A percentile compares a stretch with the other conserved stretches of the same genome.
Conservation (phyloP, 1,284 basidiomycete genomes). For the Porogramme epimiltina region DNA sequence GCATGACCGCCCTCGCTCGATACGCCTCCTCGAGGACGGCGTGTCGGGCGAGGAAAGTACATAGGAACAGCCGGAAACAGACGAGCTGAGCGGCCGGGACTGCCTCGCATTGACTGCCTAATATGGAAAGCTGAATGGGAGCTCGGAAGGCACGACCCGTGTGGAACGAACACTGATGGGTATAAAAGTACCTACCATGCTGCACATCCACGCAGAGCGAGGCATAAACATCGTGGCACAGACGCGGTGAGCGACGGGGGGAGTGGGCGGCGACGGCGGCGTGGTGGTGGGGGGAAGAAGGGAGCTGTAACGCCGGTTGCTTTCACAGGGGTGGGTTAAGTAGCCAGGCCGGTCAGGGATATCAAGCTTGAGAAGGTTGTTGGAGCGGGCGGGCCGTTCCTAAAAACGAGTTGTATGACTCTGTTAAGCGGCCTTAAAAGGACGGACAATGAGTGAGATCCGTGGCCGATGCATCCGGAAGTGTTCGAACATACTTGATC, state of each 20-base stretch:
- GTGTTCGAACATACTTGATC: constrained; percentile 20
- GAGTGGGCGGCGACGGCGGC: background rate
- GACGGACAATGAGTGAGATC: constrained; percentile 26
- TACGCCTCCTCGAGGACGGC: constrained; percentile 20
- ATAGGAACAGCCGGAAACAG: constrained; percentile 35
- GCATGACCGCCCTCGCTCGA: constrained; percentile 27
- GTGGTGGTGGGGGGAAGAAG: constrained; percentile 7
- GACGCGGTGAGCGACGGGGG: constrained; percentile 5
- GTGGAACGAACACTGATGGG: constrained; percentile 17
- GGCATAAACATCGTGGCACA: constrained; percentile 19
- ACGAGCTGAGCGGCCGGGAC: constrained; percentile 15
- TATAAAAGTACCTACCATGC: constrained; percentile 15
- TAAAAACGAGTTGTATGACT: constrained; percentile 21
- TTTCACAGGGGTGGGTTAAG: constrained; percentile 19
- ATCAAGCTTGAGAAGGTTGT: constrained; percentile 14
- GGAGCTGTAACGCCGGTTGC: constrained; percentile 9
- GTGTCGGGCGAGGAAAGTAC: constrained; percentile 31
- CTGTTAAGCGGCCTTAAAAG: constrained; percentile 15
- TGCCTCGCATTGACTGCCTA: constrained; percentile 28
- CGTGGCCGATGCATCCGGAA: constrained; percentile 16
- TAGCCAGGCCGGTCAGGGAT: constrained; percentile 12
- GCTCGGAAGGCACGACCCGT: constrained; percentile 19
- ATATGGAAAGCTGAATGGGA: constrained; percentile 35
- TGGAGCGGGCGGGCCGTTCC: constrained; percentile 13
- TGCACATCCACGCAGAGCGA: constrained; percentile 21